phyloP scores from a whole-genome alignment of 2,329 filamentous ascomycete species.

The Penicillium frequentans region DNA sequence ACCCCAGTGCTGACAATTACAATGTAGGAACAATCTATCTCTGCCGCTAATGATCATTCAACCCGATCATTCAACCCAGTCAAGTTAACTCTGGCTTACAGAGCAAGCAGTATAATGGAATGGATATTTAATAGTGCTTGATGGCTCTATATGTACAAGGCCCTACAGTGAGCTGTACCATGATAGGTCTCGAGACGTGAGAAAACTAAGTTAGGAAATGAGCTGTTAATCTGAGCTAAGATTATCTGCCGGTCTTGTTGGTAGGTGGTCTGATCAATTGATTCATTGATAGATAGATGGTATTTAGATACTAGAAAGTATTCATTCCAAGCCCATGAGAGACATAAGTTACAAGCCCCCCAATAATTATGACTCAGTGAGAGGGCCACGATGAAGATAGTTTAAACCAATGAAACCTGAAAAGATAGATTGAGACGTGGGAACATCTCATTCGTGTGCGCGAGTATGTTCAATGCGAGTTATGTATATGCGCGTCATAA shows the following conservation, averaged over 20 bases:
- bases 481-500: slow-evolving; percentile 5
- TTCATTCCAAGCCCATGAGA: not conserved
- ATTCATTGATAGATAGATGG: not conserved
- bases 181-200: too few relatives aligned
- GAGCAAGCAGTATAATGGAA: too few relatives aligned
- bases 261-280: not conserved
- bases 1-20: too few relatives aligned
- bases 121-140: too few relatives aligned
- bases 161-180: too few relatives aligned
- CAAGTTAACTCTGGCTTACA: too few relatives aligned
- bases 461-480: slow-evolving; percentile 18
- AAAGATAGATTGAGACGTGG: not conserved
- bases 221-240: not conserved
- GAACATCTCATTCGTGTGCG: slow-evolving; percentile 22
- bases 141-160: too few relatives aligned
- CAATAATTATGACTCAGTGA: not conserved
- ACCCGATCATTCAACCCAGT: too few relatives aligned
- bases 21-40: too few relatives aligned
- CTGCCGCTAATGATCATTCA: too few relatives aligned
- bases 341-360: not conserved
- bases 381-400: not conserved
- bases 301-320: too few relatives aligned
- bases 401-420: not conserved
- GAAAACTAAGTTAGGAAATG: too few relatives aligned
- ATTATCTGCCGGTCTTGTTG: not conserved